phyloP scores from a whole-genome alignment of 2,329 filamentous ascomycete genomes.

The Drechslera avenae region DNA sequence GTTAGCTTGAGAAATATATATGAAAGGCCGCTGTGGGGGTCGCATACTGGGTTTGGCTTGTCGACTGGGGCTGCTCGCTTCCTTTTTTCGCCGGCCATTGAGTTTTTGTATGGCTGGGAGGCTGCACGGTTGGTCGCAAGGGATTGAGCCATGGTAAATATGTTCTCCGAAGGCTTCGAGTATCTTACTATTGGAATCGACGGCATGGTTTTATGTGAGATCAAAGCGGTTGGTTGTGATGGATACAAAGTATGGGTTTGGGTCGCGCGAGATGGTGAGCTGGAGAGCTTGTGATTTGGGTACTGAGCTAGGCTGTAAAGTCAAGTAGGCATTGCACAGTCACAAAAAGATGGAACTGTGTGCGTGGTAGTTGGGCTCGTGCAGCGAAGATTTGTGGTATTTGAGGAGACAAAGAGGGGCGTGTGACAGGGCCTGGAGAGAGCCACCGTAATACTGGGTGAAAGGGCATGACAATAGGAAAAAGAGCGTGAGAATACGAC shows the following conservation, averaged over 20 bases:
- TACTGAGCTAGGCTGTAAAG: too few relatives aligned
- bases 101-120: not conserved
- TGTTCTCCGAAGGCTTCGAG: not conserved
- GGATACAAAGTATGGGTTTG: too few relatives aligned
- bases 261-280: too few relatives aligned
- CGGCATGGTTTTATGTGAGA: not conserved
- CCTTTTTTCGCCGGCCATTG: conserved; percentile 1
- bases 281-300: too few relatives aligned
- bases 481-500: not conserved
- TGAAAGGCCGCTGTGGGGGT: not conserved
- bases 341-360: conserved; percentile 3
- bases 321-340: too few relatives aligned
- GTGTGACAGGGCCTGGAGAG: too few relatives aligned
- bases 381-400: not conserved
- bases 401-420: conserved; percentile 3
- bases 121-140: not conserved
- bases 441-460: not conserved
- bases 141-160: not conserved
- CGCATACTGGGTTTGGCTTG: not conserved
- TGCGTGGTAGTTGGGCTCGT: conserved; percentile 1
- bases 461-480: conserved; percentile 1
- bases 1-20: not conserved
- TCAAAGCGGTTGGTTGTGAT: not conserved
- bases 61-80: not conserved
- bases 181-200: too few relatives aligned